Percentiles rank a stretch among this genome's conserved stretches.
Evolutionary conservation across 352 stramenopile species (phyloP).

Genomic region (Thalassiosira mediterranea): DNA sequence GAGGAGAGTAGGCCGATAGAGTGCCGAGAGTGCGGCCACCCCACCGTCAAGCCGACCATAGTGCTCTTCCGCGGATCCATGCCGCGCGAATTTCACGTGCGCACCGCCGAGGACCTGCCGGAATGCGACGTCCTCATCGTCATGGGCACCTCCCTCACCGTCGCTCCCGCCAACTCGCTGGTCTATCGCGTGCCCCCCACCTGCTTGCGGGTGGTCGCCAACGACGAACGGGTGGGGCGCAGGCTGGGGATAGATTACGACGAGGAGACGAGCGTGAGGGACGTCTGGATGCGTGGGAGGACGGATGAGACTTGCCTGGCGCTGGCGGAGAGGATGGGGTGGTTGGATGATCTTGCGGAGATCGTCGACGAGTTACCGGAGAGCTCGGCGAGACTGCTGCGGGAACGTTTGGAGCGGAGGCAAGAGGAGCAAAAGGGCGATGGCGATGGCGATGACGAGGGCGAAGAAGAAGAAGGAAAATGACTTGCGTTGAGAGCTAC

Average conservation of each 20-base stretch:
- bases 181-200: conserved; percentile 66
- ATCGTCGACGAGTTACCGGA: conserved; percentile 60
- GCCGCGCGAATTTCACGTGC: conserved; percentile 71
- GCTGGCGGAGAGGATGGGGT: conserved; percentile 72
- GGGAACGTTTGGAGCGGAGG: conserved; percentile 32
- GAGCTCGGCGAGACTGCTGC: conserved; percentile 40
- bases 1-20: conserved; percentile 64
- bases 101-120: conserved; percentile 67
- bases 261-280: conserved; percentile 30
- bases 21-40: conserved; percentile 65
- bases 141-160: conserved; percentile 75
- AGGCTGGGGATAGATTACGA: conserved; percentile 71
- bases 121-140: conserved; percentile 81
- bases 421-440: conserved; percentile 7
- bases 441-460: too few relatives aligned
- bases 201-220: conserved; percentile 72
- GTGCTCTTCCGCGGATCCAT: conserved; percentile 80
- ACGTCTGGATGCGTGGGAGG: conserved; percentile 68
- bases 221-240: conserved; percentile 73
- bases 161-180: conserved; percentile 78
- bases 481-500: too few relatives aligned
- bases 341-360: conserved; percentile 60
- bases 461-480: too few relatives aligned
- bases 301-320: conserved; percentile 67
- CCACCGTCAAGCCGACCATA: conserved; percentile 83